Evolutionary conservation across 371 early-diverging fungal species (phyloP), one percentile per base, ranked within the genome.

Genomic region (Entomophthora muscae): DNA sequence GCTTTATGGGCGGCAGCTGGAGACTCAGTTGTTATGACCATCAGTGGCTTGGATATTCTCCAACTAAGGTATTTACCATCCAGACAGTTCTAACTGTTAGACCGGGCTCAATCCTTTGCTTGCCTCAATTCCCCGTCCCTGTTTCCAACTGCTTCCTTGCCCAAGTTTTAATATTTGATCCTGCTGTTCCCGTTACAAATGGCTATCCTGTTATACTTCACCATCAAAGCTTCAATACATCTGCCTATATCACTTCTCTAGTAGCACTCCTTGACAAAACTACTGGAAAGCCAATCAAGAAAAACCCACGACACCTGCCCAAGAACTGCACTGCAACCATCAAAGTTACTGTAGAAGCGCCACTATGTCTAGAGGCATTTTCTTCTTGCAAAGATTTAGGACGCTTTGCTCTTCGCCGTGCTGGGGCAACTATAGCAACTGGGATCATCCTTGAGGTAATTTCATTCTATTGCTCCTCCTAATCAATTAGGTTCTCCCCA

Each of bases 1-100:
- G 76, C 80, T 3, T 78, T 80, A 56, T 95, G 92, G 91, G 95
- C 92, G 5, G 94, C 80, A 1, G 93, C 93, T 2, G 96, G 98
- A 30, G 98, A 95, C 70, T 82, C 83, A n/a, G 85, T 91, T 0
- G 67, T 85, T 21, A 73, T 93, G 70, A 82, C 85, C 1, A 70
- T 96, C 27, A 67, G 78, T 30, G 89, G 86, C 21, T 66, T 91
- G 12, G 95, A 96, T 67, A 82, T 88, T 22, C 72, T 83, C 67
- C 86, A 88, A 63, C 61, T 91, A 29, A 82, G 78, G 88, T 85
- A 26, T 22, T 0, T 32, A 54, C 23, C 17, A 57, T 22, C 1
- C 1, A 32, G 5, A 0, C 13, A 32, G 26, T 51, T 30, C 33
- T 22, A 60, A 32, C 57, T 52, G 26, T 29, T 65, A 84, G 88